phyloP scores from a whole-genome alignment of 2,329 filamentous ascomycete genomes.

The Orbilia oligospora region DNA sequence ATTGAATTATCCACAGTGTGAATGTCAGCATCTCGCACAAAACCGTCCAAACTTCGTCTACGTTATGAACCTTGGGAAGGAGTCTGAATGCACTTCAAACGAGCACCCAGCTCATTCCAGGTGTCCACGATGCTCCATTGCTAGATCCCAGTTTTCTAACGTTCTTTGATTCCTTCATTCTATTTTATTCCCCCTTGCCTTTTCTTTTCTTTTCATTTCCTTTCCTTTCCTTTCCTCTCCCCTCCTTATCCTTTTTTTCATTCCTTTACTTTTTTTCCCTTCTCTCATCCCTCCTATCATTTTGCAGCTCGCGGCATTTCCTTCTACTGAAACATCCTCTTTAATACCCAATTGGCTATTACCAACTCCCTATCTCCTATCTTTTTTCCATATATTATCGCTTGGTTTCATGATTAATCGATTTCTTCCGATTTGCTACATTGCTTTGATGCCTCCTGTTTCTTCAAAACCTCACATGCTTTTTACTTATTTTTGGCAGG shows the following conservation, averaged over 20 bases:
- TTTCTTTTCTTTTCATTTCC: not conserved
- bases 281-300: no score
- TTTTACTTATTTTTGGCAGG: not conserved
- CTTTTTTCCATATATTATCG: not conserved
- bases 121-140: slow-evolving; percentile 47
- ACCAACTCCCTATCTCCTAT: not conserved
- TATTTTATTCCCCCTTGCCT: no score
- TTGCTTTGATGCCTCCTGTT: not conserved
- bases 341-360: not conserved
- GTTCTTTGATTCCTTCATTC: not conserved
- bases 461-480: not conserved
- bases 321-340: not conserved
- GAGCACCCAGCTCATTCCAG: slow-evolving; percentile 43
- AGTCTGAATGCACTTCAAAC: slow-evolving; percentile 39
- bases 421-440: not conserved
- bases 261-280: no score
- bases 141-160: slow-evolving; percentile 35
- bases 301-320: not conserved
- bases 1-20: slow-evolving; percentile 36
- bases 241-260: not conserved
- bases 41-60: slow-evolving; percentile 49
- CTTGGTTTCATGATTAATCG: not conserved
- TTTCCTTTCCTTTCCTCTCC: not conserved
- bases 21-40: slow-evolving; percentile 52
- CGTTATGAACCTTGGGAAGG: slow-evolving; percentile 52